Percentiles rank a stretch among this genome's conserved stretches.
Evolutionary conservation across 140 eudicot genomes (phyloP).

Genomic region (Senecio squalidus): DNA sequence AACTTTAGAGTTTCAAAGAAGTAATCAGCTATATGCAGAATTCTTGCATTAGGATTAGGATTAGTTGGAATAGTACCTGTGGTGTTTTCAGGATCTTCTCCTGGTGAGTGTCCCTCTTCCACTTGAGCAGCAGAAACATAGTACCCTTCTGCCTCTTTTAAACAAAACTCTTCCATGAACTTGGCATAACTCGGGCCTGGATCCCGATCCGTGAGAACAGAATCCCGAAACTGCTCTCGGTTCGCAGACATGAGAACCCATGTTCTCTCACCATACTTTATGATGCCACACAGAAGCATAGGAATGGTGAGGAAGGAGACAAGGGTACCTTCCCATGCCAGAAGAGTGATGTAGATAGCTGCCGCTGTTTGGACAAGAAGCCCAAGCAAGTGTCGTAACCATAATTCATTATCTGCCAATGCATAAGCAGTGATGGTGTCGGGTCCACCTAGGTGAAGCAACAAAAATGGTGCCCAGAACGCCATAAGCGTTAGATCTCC

Average conservation of each 20-base stretch:
- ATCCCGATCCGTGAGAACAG: background rate
- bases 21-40: conserved; percentile 18
- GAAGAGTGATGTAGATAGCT: conserved; percentile 14
- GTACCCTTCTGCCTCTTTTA: conserved; percentile 28
- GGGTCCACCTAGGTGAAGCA: conserved; percentile 60
- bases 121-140: conserved; percentile 21
- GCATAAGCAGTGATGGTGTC: conserved; percentile 66
- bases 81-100: conserved; percentile 15
- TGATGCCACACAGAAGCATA: conserved; percentile 24
- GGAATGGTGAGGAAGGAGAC: conserved; percentile 4
- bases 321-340: conserved; percentile 13
- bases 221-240: conserved; percentile 16
- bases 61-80: background rate
- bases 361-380: conserved; percentile 30
- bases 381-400: conserved; percentile 49
- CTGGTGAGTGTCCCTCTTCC: conserved; percentile 15
- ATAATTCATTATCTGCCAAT: conserved; percentile 47
- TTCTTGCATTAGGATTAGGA: conserved; percentile 11
- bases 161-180: conserved; percentile 23
- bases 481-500: conserved; percentile 23
- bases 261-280: conserved; percentile 33
- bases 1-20: conserved; percentile 20
- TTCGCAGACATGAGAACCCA: conserved; percentile 29
- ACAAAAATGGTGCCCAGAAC: conserved; percentile 50
- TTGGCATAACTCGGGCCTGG: conserved; percentile 12